phyloP scores from a whole-genome alignment of 805 yeast genomes.

The Yarrowia bubula region DNA sequence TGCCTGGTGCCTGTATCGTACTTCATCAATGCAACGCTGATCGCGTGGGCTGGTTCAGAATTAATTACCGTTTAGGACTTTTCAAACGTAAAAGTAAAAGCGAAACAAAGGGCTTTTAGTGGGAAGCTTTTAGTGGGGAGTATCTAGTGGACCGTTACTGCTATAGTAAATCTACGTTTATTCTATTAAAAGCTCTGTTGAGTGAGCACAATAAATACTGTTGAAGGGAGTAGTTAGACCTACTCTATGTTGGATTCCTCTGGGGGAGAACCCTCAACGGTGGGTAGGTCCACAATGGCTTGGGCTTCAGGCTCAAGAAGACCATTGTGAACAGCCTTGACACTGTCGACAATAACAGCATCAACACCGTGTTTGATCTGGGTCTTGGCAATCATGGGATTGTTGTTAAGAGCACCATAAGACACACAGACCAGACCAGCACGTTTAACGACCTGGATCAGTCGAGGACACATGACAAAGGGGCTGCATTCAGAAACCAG shows the following conservation, averaged over 20 bases:
- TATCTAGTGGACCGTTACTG: no score
- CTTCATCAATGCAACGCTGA: neutral
- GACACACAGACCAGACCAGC: slow-evolving; percentile 91
- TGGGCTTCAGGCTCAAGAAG: slow-evolving; percentile 38
- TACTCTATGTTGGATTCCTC: slow-evolving; percentile 2
- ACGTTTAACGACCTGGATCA: slow-evolving; percentile 86
- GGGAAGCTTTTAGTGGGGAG: no score
- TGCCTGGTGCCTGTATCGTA: no score
- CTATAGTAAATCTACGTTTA: neutral
- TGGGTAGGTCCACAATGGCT: neutral
- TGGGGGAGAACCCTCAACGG: slow-evolving; percentile 17
- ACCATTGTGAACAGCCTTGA: slow-evolving; percentile 86
- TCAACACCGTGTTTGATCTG: slow-evolving; percentile 95
- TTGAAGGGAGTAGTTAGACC: neutral
- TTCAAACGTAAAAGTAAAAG: no score
- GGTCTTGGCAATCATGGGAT: slow-evolving; percentile 74
- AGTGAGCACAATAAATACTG: slow-evolving; percentile 22
- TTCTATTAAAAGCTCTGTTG: slow-evolving; percentile 24
- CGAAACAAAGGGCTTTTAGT: no score
- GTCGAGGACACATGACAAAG: slow-evolving; percentile 81
- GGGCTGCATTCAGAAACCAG: slow-evolving; percentile 88
- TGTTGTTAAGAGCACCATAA: slow-evolving; percentile 80
- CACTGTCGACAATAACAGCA: slow-evolving; percentile 97
- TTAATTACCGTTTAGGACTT: no score
- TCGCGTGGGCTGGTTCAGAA: no score